Base-by-base conservation (phyloP, 2,329 filamentous ascomycete species). In the Aspergillus pseudonomiae region DNA sequence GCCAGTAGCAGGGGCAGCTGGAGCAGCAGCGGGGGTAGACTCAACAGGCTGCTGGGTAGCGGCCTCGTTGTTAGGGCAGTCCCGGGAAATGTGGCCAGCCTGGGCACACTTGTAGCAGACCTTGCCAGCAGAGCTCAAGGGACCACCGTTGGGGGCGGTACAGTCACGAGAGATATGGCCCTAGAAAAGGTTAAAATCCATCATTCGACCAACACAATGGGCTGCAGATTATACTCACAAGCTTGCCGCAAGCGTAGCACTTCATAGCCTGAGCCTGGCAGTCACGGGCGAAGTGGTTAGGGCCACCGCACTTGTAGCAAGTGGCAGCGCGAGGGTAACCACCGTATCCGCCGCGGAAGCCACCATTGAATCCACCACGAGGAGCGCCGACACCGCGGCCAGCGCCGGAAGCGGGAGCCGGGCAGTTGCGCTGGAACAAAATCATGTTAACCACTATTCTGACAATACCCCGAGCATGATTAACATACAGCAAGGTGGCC, bases 181-280 rank as follows among this genome's bases (percentile, higher is more conserved):
- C 71, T 82, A 64, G 6, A 67, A 41, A 14, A 62, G 9, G 36
- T 55, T 26, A 21, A 24, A 24, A 39, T 21, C 46, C 41, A 41
- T 62, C 26, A 60, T 55, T 26, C 2, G 52, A 57, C 53, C 28
- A 45, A 30, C n/a, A 24, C 9, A 36, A 56, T n/a, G 16, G 43
- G 21, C 21, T 55, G n/a, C 53, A 46, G 53, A 16, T 21, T 32
- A 24, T 32, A 74, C 79, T 70, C 67, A 82, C 80, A 61, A 96
- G 88, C 84, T 97, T 97, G 78, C 94, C 94, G 78, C 94, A 97
- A 70, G 94, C 94, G 76, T 97, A 97, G 86, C 94, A 97, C 84
- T 97, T 97, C 93, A 97, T 96, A 67, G 93, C 92, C 81, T 97
- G 93, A 71, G 95, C 94, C 85, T 98, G 95, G 86, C 95, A 99